Evolutionary conservation across 1,284 basidiomycete species (phyloP), one percentile per base, ranked within the genome.

Genomic region (Thecaphora thlaspeos): DNA sequence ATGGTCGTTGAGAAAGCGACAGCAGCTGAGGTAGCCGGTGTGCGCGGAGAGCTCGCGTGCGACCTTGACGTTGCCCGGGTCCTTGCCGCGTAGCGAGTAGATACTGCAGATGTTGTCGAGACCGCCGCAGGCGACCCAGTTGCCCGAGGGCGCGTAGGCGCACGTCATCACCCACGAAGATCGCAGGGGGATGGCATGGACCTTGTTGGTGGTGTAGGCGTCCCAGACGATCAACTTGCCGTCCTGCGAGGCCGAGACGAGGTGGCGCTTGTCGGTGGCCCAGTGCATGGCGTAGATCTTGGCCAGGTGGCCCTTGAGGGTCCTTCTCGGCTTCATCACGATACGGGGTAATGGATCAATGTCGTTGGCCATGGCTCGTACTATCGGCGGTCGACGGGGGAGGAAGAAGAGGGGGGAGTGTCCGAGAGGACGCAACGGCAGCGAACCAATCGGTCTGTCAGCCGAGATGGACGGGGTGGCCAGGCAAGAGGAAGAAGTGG

Each of bases 211-310:
- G 10, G 94, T 96, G 81, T 97, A 97, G 40, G 95, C 94, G 80
- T 99, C 94, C 94, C 94, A 99, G 46, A 99, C 91, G 78, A 99
- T 97, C 54, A 99, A 85, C 81, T 98, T 97, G 59, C 95, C 95
- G 77, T 99, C 94, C 79, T 99, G 94, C 4, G 94, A 97, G 22
- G 95, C 94, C 12, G 94, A 97, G 40, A 99, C 94, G 61, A 98
- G 85, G 82, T 98, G 95, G 73, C 92, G 85, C 76, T 91, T 87
- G 82, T 98, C 95, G 53, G 87, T 87, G 18, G 94, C 88, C 95
- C 95, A 99, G 80, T 97, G 94, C 88, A 98, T 94, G 44, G 95
- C 93, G 80, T 97, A 97, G 78, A 99, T 96, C 84, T 99, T 99
- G 68, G 94, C 93, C 54, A 97, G 85, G 81, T 97, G 95, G 41